A percentile compares a stretch with the other conserved stretches of the same genome.
phyloP scores from a whole-genome alignment of 139 green algal genomes.

The Tetraselmis chui region DNA sequence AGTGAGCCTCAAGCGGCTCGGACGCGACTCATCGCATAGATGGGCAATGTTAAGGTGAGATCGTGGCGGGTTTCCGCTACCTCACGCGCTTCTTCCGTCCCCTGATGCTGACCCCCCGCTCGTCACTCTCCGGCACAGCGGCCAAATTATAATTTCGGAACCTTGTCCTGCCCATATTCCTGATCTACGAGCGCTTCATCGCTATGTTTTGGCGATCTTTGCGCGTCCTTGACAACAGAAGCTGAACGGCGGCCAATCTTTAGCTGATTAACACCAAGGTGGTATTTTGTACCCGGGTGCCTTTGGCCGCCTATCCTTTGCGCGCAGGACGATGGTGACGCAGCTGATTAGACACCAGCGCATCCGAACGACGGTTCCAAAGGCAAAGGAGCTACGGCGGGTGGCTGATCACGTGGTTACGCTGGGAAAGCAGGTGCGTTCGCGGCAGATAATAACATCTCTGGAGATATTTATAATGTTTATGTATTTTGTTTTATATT shows the following conservation, averaged over 20 bases:
- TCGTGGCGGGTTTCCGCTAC: neutral
- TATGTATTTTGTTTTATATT: neutral
- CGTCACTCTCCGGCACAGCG: neutral
- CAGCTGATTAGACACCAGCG: conserved; percentile 89
- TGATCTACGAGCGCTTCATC: neutral
- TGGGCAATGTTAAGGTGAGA: conserved; percentile 48
- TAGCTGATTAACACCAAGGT: neutral
- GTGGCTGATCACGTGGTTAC: conserved; percentile 75
- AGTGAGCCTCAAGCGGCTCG: conserved; percentile 9
- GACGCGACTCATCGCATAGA: conserved; percentile 34
- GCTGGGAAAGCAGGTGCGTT: conserved; percentile 73
- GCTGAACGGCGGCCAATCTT: too few species aligned
- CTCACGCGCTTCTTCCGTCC: neutral
- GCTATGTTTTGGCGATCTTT: too few species aligned
- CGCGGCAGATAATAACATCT: too few species aligned
- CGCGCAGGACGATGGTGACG: conserved; percentile 83
- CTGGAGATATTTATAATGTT: too few species aligned
- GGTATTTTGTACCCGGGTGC: neutral
- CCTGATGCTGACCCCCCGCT: neutral
- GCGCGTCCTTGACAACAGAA: neutral
- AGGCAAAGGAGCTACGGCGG: conserved; percentile 75
- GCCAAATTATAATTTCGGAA: neutral
- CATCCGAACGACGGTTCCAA: conserved; percentile 85
- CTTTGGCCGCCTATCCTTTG: neutral
- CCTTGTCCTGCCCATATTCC: too few species aligned